Evolutionary conservation across 73 alveolate species (phyloP).

Genomic region (Paramecium bursaria): DNA sequence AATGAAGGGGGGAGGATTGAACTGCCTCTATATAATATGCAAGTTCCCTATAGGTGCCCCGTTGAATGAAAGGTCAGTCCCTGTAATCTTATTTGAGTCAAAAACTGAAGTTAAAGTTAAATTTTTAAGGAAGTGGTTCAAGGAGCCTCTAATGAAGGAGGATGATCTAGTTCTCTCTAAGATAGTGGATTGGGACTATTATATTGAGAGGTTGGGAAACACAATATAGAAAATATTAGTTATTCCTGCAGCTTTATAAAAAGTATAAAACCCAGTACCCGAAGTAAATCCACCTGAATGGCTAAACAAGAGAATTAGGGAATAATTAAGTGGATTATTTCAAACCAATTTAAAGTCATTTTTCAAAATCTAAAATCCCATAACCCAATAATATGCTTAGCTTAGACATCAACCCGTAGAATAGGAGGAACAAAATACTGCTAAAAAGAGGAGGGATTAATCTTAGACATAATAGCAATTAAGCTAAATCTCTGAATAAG

Average conservation of each 20-base stretch:
- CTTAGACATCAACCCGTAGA: neutral
- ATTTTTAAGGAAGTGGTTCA: constrained; percentile 96
- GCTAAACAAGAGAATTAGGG: constrained; percentile 76
- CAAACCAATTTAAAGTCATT: constrained; percentile 3
- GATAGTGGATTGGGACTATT: constrained; percentile 99
- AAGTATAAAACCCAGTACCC: constrained; percentile 84
- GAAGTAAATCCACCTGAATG: constrained; percentile 88
- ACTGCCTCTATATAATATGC: constrained; percentile 94
- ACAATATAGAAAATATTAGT: constrained; percentile 87
- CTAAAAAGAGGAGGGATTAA: constrained; percentile 6
- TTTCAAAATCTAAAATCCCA: neutral
- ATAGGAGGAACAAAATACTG: neutral
- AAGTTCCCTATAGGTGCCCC: constrained; percentile 97
- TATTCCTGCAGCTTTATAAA: constrained; percentile 90
- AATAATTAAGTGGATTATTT: constrained; percentile 45
- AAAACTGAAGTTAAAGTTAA: constrained; percentile 91
- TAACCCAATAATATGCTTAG: constrained; percentile 3
- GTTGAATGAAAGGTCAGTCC: constrained; percentile 98
- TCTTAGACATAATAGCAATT: neutral
- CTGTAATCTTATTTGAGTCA: constrained; percentile 94
- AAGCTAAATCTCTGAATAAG: constrained; percentile 1
- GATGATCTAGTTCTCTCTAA: constrained; percentile 93
- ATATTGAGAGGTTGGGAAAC: constrained; percentile 98
- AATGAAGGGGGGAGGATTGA: constrained; percentile 95
- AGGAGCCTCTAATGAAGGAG: constrained; percentile 83